Percentiles rank a stretch among this genome's conserved stretches.
Evolutionary conservation across 225 moss, liverwort and hornwort species (phyloP).

Genomic region (Polytrichum formosum): DNA sequence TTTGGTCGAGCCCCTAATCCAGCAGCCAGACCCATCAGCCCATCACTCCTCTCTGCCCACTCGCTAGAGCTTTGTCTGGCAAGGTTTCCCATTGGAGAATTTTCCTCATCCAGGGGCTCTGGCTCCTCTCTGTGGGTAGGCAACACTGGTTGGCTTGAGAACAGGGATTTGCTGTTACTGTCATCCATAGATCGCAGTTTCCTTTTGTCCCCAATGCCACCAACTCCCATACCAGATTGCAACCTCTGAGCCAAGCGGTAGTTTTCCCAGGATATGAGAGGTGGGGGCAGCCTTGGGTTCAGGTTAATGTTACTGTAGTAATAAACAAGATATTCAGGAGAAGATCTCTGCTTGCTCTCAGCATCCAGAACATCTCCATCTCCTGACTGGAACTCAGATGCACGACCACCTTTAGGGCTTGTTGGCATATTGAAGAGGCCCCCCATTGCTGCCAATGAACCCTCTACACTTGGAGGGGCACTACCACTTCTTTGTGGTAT

Average conservation of each 20-base stretch:
- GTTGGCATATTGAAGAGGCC: slow-evolving; percentile 64
- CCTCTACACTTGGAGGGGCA: slow-evolving; percentile 98
- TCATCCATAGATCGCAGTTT: slow-evolving; percentile 88
- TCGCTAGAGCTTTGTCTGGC: slow-evolving; percentile 66
- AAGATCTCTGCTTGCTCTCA: slow-evolving; percentile 87
- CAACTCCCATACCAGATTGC: slow-evolving; percentile 68
- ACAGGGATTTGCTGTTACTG: slow-evolving; percentile 93
- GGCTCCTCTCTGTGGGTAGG: slow-evolving; percentile 96
- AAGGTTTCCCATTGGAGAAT: slow-evolving; percentile 62
- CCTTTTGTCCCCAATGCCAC: slow-evolving; percentile 85
- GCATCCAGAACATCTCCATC: slow-evolving; percentile 61
- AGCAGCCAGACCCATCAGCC: slow-evolving; percentile 42
- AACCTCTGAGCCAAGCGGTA: slow-evolving; percentile 83
- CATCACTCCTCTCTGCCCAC: slow-evolving; percentile 71
- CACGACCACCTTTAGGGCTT: slow-evolving; percentile 46
- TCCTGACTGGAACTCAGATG: slow-evolving; percentile 37
- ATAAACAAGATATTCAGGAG: slow-evolving; percentile 82
- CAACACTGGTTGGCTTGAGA: slow-evolving; percentile 82
- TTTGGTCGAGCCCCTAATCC: slow-evolving; percentile 92
- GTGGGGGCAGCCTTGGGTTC: slow-evolving; percentile 86
- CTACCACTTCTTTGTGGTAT: slow-evolving; percentile 97
- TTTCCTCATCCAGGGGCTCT: slow-evolving; percentile 81
- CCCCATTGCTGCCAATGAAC: slow-evolving; percentile 80
- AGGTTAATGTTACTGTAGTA: slow-evolving; percentile 87
- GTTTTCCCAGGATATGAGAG: slow-evolving; percentile 88